Evolutionary conservation across 768 basidiomycete species (phyloP), one percentile per base, ranked within the genome.

Genomic region (Tylopilus felleus): DNA sequence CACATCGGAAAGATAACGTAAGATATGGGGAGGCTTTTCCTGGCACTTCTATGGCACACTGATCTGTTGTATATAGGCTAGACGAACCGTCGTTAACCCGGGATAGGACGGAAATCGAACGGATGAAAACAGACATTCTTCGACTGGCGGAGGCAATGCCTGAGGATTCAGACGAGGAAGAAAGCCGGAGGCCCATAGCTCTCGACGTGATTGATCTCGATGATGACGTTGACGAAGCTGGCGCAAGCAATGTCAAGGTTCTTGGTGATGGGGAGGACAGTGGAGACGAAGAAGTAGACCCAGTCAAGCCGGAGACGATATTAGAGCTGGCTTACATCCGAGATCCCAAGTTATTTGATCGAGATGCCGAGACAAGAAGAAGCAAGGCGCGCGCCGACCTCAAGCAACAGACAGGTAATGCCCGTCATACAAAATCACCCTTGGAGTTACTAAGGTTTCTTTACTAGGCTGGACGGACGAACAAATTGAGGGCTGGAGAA

Each of bases 401-500:
- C 51, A 83, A 79, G 60, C 74, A 77, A 21, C 77, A 81, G 60
- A 96, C 92, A 33, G 85, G 89, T 79, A 58, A 58, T 74, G 60
- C 16, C 43, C 48, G 46, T 17, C 8, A 19, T 12, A 22, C 46
- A 19, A 51, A 12, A 19, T 51, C 36, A 27, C 33, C 35, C 6
- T 47, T 19, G 8, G 14, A 35, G 8, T 5, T 17, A 29, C 38
- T 56, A 13, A 60, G 0, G 5, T 38, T 25, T 33, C 9, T 40
- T 55, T 10, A 8, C 25, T 50, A 86, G 87, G 87, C 12, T 89
- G 86, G 84, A 74, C 67, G 10, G 84, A 97, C 63, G 88, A 88
- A 60, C 93, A 96, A 65, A 84, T 97, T 25, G 93, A 97, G 69
- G 94, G 93, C 0, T 97, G 93, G 93, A 80, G 73, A 52, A 84